phyloP scores from a whole-genome alignment of 2,329 filamentous ascomycete species.

The Pseudogymnoascus sp. region DNA sequence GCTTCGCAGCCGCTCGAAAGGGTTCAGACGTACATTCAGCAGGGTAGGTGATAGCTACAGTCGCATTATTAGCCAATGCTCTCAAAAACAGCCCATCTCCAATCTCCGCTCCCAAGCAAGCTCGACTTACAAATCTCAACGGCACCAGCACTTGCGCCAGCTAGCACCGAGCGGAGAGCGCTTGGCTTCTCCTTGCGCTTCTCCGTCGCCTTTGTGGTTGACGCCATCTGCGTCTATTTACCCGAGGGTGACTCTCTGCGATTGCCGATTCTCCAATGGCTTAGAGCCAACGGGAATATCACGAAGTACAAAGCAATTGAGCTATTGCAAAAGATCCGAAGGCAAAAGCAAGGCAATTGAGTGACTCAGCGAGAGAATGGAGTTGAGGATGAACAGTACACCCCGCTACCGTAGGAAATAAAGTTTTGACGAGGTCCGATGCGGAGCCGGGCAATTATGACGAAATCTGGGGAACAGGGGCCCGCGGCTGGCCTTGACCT shows the following conservation, averaged over 20 bases:
- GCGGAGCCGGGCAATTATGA: conserved; percentile 3
- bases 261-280: conserved; percentile 1
- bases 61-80: conserved; percentile 1
- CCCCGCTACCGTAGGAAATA: background rate
- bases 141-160: conserved; percentile 87
- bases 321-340: background rate
- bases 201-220: conserved; percentile 21
- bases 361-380: background rate
- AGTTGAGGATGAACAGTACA: background rate
- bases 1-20: background rate
- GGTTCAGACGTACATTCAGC: conserved; percentile 65
- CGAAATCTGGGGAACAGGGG: conserved; percentile 6
- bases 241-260: background rate
- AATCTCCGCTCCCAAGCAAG: background rate
- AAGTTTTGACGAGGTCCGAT: conserved; percentile 9
- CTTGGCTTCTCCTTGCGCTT: conserved; percentile 54
- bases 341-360: background rate
- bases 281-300: conserved; percentile 1
- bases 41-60: conserved; percentile 77
- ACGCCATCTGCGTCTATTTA: background rate
- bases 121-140: conserved; percentile 71
- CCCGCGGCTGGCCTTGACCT: conserved; percentile 1
- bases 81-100: conserved; percentile 25
- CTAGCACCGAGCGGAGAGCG: conserved; percentile 79
- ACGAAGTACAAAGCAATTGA: background rate